Evolutionary conservation across 768 basidiomycete species (phyloP), one percentile per base, ranked within the genome.

Genomic region (Termitomyces sp.): DNA sequence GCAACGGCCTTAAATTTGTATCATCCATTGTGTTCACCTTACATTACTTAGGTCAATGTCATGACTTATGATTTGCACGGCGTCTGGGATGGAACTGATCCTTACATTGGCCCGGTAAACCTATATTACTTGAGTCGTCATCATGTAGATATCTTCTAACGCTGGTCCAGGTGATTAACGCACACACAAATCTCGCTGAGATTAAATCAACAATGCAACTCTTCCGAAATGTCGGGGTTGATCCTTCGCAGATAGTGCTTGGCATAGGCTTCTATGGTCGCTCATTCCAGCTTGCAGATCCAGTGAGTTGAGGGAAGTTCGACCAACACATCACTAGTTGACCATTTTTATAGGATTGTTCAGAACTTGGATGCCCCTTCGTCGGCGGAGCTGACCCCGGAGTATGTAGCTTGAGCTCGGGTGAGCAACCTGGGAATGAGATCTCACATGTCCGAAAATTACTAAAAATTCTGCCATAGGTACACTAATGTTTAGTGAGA

Each of bases 191-290:
- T 56, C 59, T 69, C 31, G 60, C 67, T 11, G 68, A 69, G 51
- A 67, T 69, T 37, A 55, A 55, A 31, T 29, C 15, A 58, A 66
- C 59, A 36, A 57, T 32, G 59, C 68, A 51, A 32, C 46, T 69
- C 40, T 54, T 68, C 31, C 10, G 32, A 12, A 57, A 69, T 15
- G 59, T 69, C 34, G 59, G 56, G 36, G 15, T 55, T 3, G n/a
- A 37, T 42, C 53, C 53, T 42, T 42, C 38, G 3, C 53, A 55
- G 38, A 55, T 55, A 37, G 53, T 55, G 25, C 59, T 69, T 4
- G 68, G 68, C 20, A 42, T 69, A 37, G 67, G 68, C 17, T 69
- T 68, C 57, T 65, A 65, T 40, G 68, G 68, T 47, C 60, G 63
- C 37, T 63, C 60, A 4, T 67, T 66, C 29, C 61, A 60, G 17